These are phyloP conservation scores for Schizosaccharomyces pombe DNA, from an alignment of 805 yeast species.

Conservation along the genomic window DNA sequence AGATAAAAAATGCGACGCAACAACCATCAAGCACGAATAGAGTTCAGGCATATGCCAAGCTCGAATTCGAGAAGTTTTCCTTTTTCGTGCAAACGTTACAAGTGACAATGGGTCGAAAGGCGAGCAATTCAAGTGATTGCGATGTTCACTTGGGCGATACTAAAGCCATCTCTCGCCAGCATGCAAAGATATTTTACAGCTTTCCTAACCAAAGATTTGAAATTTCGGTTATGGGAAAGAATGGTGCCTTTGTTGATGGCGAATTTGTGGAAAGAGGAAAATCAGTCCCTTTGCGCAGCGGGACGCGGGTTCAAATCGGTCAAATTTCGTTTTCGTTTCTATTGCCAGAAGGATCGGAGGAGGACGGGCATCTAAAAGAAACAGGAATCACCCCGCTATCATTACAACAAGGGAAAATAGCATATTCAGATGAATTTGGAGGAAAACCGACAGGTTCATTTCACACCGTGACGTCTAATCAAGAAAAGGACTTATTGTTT, in stretches of 20 bases:
- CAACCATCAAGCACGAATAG: not conserved
- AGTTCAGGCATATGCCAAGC: slow-evolving; percentile 21
- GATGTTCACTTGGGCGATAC: slow-evolving; percentile 85
- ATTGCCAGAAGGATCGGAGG: slow-evolving; percentile 31
- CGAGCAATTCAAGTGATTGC: slow-evolving; percentile 14
- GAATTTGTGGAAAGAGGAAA: slow-evolving; percentile 71
- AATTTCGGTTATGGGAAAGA: slow-evolving; percentile 71
- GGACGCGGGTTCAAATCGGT: slow-evolving; percentile 59
- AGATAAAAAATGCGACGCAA: not conserved
- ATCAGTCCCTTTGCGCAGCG: slow-evolving; percentile 57
- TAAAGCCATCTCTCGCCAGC: slow-evolving; percentile 80
- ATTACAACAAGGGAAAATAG: too few species aligned
- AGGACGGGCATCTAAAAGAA: too few species aligned
- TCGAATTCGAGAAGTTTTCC: slow-evolving; percentile 80
- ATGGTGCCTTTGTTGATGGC: slow-evolving; percentile 92
- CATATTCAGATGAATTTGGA: too few species aligned
- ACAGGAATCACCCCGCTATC: too few species aligned
- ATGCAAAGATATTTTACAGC: slow-evolving; percentile 87
- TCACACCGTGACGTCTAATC: too few species aligned
- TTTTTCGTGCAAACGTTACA: slow-evolving; percentile 92
- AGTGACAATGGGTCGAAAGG: slow-evolving; percentile 60
- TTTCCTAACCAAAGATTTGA: slow-evolving; percentile 92
- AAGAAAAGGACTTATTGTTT: too few species aligned
- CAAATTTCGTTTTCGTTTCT: slow-evolving; percentile 75
- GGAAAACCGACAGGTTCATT: too few species aligned